Evolutionary conservation across 139 green algal species (phyloP).

Genomic region (Auxenochlorella pyrenoidosa): DNA sequence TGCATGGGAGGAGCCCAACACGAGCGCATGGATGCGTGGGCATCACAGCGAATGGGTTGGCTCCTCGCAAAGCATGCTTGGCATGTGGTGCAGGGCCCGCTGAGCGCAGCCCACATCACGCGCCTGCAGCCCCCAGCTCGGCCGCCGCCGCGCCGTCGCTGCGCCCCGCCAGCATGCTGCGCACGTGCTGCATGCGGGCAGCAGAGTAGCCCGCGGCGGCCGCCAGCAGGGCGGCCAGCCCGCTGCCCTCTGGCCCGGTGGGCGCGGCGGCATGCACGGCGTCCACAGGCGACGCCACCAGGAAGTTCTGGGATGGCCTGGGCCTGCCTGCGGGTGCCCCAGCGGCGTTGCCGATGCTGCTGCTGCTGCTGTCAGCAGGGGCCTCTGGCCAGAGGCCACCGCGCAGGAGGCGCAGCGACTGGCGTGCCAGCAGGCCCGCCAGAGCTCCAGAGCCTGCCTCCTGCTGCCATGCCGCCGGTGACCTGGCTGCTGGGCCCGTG

Average conservation of each 20-base stretch:
- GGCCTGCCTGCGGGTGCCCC: no score
- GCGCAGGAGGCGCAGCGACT: constrained; percentile 16
- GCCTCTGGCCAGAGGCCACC: neutral
- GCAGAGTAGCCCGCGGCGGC: constrained; percentile 17
- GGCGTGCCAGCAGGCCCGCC: neutral
- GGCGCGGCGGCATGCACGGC: neutral
- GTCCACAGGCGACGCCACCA: constrained; percentile 2
- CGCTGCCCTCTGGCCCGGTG: neutral
- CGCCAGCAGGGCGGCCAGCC: constrained; percentile 1
- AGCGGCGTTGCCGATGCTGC: neutral
- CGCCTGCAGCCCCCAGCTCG: neutral
- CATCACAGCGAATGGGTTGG: no score
- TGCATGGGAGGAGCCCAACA: no score
- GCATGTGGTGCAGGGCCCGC: no score
- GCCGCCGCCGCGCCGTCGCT: neutral
- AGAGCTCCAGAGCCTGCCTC: no score
- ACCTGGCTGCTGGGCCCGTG: neutral
- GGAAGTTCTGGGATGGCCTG: neutral
- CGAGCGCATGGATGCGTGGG: no score
- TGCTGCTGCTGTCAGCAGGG: neutral
- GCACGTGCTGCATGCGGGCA: constrained; percentile 9
- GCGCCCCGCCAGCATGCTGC: neutral
- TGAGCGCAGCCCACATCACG: no score
- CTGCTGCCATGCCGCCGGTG: neutral
- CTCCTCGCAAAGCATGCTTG: no score